A percentile compares a stretch with the other conserved stretches of the same genome.
Evolutionary conservation across 495 filamentous ascomycete genomes (phyloP).

Genomic region (Cudoniella acicularis): DNA sequence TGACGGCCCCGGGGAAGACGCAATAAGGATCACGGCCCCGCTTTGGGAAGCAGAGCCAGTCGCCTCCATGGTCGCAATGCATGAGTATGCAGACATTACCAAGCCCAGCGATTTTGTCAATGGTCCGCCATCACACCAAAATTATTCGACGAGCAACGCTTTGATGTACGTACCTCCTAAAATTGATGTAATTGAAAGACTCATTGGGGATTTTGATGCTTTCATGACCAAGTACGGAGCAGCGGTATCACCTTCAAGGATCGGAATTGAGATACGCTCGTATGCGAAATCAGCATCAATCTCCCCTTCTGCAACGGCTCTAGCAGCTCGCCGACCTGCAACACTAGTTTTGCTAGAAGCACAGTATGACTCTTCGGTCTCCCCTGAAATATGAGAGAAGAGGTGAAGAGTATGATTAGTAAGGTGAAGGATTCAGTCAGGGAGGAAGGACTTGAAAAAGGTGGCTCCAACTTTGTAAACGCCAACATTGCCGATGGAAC

Average conservation of each 20-base stretch:
- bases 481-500: slow-evolving; percentile 32
- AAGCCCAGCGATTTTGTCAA: background rate
- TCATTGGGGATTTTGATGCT: background rate
- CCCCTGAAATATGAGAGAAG: slow-evolving; percentile 6
- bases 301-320: slow-evolving; percentile 5
- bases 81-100: background rate
- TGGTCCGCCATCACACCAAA: slow-evolving; percentile 9
- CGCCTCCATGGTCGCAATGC: background rate
- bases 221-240: slow-evolving; percentile 6
- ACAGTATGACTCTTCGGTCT: too few relatives aligned
- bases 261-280: slow-evolving; percentile 14
- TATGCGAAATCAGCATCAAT: background rate
- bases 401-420: slow-evolving; percentile 11
- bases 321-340: slow-evolving; percentile 1
- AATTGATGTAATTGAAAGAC: slow-evolving; percentile 4
- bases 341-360: slow-evolving; percentile 2
- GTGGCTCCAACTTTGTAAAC: slow-evolving; percentile 26
- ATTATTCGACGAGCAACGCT: slow-evolving; percentile 2
- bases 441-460: slow-evolving; percentile 7
- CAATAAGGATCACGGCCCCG: slow-evolving; percentile 1
- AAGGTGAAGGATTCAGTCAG: slow-evolving; percentile 3
- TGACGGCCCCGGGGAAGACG: slow-evolving; percentile 16
- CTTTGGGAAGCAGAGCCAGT: slow-evolving; percentile 6
- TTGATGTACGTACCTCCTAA: slow-evolving; percentile 1
- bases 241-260: slow-evolving; percentile 7